Base-by-base conservation (phyloP, 352 stramenopile species). In the Globisporangium acanthophoron region DNA sequence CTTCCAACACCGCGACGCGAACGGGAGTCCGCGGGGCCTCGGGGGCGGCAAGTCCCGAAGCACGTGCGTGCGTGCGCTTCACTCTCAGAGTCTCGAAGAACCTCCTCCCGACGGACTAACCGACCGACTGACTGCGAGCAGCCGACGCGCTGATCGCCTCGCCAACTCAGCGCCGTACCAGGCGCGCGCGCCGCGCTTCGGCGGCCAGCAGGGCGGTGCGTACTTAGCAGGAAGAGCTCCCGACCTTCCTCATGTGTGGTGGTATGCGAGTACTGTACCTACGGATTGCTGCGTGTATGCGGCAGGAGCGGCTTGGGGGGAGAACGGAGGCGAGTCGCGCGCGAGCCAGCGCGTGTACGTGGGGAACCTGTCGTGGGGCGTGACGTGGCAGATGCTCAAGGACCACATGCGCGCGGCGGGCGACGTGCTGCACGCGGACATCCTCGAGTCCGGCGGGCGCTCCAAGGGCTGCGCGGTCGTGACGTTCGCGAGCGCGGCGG, bases 401-500 rank as follows among this genome's bases (percentile, higher is more conserved):
- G 79, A 93, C 41, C 78, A 94, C 63, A 95, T 95, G 85, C 59
- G 80, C 29, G 54, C 69, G 0, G 85, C 78, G 0, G 85, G 86
- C 1, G 69, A 85, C 4, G 87, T 96, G 47, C 64, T 87, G 35
- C 65, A 81, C 43, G 84, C 79, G 3, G 75, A 75, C 18, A 67
- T 96, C 35, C 57, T 90, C 16, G 78, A 92, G 58, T 65, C 59
- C 51, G 74, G 78, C 56, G 84, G 85, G 0, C 82, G 84, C 44
- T 95, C 86, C 0, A 94, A 94, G 73, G 96, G 96, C 39, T 98
- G 89, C 69, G 96, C 88, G 3, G 87, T 98, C 61, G 96, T 98
- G 12, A 92, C 97, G 62, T 99, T 92, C 65, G 77, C 69, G 6
- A 94, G 74, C 8, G 67, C 73, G 1, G 81, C 92, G 40, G 88